phyloP scores from a whole-genome alignment of 139 green algal genomes.

The Spirogloea muscicola region DNA sequence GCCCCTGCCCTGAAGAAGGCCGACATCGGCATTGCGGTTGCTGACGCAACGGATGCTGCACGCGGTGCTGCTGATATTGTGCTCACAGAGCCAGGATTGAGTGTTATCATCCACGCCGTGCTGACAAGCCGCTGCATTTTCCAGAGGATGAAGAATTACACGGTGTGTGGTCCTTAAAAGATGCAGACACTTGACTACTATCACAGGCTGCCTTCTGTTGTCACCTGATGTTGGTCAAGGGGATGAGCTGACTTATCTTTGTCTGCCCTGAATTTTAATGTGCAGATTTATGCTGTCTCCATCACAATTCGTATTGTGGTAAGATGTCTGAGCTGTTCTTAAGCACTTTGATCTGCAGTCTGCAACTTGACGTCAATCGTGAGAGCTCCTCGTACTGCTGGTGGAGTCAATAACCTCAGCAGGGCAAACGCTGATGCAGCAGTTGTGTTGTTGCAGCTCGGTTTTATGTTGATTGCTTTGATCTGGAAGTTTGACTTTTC shows the following conservation, averaged over 20 bases:
- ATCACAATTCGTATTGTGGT: constrained; percentile 46
- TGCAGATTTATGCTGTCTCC: constrained; percentile 43
- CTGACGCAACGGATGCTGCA: constrained; percentile 51
- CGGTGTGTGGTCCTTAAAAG: constrained; percentile 19
- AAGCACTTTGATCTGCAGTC: no score
- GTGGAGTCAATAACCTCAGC: no score
- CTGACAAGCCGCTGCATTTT: constrained; percentile 53
- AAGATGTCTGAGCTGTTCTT: no score
- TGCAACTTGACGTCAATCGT: no score
- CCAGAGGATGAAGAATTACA: constrained; percentile 47
- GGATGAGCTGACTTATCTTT: no score
- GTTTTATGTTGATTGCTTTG: constrained; percentile 38
- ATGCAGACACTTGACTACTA: no score
- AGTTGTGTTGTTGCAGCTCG: no score
- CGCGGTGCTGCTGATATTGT: constrained; percentile 48
- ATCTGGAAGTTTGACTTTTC: constrained; percentile 49
- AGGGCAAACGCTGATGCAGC: no score
- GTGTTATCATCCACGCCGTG: constrained; percentile 51
- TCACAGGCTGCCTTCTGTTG: no score
- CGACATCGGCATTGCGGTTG: constrained; percentile 79
- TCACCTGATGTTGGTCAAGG: no score
- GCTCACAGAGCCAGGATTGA: constrained; percentile 46
- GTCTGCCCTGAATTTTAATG: no score
- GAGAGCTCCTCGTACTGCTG: no score
- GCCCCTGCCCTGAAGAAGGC: constrained; percentile 91